These are phyloP conservation scores for Nigrograna mackinnonii DNA, from an alignment of 2,329 filamentous ascomycete species.

Conservation along the genomic window DNA sequence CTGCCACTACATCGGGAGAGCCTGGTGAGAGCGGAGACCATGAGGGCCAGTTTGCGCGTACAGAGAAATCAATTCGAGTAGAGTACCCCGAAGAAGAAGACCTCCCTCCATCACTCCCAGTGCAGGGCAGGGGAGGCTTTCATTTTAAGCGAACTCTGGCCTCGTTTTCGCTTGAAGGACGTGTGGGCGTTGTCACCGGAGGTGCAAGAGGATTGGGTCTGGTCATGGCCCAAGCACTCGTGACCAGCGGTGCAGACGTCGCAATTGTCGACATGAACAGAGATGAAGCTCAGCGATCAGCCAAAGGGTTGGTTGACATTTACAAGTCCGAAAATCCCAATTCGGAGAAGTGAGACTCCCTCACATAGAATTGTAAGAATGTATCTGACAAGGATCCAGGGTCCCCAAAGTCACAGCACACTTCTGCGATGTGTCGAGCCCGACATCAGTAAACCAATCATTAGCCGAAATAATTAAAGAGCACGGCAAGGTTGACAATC, in stretches of 20 bases:
- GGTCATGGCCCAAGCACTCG: conserved; percentile 90
- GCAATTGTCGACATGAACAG: conserved; percentile 94
- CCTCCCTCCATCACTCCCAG: conserved; percentile 70
- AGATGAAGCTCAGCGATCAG: conserved; percentile 81
- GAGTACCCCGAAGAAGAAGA: conserved; percentile 77
- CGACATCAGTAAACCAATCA: conserved; percentile 74
- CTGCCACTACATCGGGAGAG: conserved; percentile 39
- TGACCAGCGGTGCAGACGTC: conserved; percentile 84
- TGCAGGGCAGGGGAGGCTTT: conserved; percentile 75
- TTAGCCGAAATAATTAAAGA: conserved; percentile 69
- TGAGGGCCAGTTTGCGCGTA: conserved; percentile 75
- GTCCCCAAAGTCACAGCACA: conserved; percentile 86
- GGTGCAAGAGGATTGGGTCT: conserved; percentile 87
- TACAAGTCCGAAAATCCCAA: conserved; percentile 82
- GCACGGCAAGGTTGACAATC: conserved; percentile 84
- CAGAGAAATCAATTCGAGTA: conserved; percentile 76
- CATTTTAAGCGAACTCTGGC: conserved; percentile 85
- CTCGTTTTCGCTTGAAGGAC: conserved; percentile 83
- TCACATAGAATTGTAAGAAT: neutral
- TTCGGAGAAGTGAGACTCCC: conserved; percentile 60
- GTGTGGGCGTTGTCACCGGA: conserved; percentile 84
- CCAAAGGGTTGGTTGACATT: conserved; percentile 70
- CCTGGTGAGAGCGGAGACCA: conserved; percentile 49
- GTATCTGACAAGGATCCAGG: conserved; percentile 43
- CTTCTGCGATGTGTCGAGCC: conserved; percentile 83